Conservation (phyloP, 108 stramenopile genomes). For the Fragilariopsis cylindrus region DNA sequence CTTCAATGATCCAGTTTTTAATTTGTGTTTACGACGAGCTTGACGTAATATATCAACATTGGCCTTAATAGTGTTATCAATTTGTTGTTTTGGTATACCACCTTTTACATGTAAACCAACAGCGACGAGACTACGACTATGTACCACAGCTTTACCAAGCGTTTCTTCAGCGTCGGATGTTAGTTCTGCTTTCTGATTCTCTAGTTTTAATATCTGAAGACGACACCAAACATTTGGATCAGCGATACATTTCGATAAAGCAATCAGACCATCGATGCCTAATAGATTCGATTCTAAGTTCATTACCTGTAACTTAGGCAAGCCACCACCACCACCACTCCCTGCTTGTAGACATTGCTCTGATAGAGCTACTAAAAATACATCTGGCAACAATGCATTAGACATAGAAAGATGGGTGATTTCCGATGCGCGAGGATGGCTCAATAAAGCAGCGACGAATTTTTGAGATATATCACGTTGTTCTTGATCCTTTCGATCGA, state of each 20-base stretch:
- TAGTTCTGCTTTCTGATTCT: slow-evolving; percentile 41
- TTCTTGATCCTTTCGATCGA: slow-evolving; percentile 27
- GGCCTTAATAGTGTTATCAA: slow-evolving; percentile 31
- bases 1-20: slow-evolving; percentile 32
- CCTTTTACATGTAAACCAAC: slow-evolving; percentile 33
- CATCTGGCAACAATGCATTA: slow-evolving; percentile 28
- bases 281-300: slow-evolving; percentile 49
- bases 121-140: slow-evolving; percentile 30
- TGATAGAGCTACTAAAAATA: slow-evolving; percentile 25
- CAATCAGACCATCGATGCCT: slow-evolving; percentile 28
- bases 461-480: slow-evolving; percentile 29
- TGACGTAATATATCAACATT: slow-evolving; percentile 47
- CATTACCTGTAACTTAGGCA: slow-evolving; percentile 39
- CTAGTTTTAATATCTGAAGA: slow-evolving; percentile 42
- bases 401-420: slow-evolving; percentile 41
- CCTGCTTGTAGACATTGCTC: slow-evolving; percentile 17
- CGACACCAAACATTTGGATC: slow-evolving; percentile 21
- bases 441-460: slow-evolving; percentile 36
- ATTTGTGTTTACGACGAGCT: slow-evolving; percentile 36
- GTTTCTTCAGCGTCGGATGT: slow-evolving; percentile 34
- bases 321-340: neutral
- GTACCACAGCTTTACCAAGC: slow-evolving; percentile 28
- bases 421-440: slow-evolving; percentile 35
- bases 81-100: slow-evolving; percentile 35
- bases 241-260: slow-evolving; percentile 30